These are phyloP conservation scores for Zangia roseola DNA, from an alignment of 768 basidiomycete genomes.

Conservation along the genomic window DNA sequence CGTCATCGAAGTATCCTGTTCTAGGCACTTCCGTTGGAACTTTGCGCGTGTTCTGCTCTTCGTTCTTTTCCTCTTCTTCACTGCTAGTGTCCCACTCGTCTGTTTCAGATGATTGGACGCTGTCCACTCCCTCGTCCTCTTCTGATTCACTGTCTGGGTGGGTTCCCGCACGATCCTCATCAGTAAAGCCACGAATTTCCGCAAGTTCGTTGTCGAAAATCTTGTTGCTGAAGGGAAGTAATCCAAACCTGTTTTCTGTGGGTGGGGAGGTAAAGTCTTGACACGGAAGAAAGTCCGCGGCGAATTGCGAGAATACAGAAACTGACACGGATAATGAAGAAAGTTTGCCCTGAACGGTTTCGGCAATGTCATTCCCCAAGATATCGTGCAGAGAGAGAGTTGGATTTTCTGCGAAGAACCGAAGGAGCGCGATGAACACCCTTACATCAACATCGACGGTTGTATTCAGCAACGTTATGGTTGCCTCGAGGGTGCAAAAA, in stretches of 20 bases:
- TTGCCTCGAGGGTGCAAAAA: conserved; percentile 32
- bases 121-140: conserved; percentile 19
- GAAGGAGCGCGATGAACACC: conserved; percentile 47
- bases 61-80: conserved; percentile 16
- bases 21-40: background rate
- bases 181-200: conserved; percentile 25
- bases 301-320: conserved; percentile 20
- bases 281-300: conserved; percentile 18
- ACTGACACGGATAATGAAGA: conserved; percentile 15
- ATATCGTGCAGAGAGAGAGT: conserved; percentile 24
- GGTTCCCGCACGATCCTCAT: conserved; percentile 1
- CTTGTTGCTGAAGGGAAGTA: conserved; percentile 42
- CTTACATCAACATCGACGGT: conserved; percentile 53
- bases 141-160: conserved; percentile 1
- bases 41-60: background rate
- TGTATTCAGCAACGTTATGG: conserved; percentile 19
- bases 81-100: conserved; percentile 24
- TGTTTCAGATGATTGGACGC: conserved; percentile 11
- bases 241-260: background rate
- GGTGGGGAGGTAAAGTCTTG: background rate
- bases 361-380: conserved; percentile 27
- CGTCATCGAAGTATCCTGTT: conserved; percentile 38
- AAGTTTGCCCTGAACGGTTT: conserved; percentile 24
- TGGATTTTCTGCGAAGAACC: conserved; percentile 30
- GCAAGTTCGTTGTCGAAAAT: conserved; percentile 44